Conservation (phyloP, 1,139 yeast genomes). For the Wickerhamomyces sp. region DNA sequence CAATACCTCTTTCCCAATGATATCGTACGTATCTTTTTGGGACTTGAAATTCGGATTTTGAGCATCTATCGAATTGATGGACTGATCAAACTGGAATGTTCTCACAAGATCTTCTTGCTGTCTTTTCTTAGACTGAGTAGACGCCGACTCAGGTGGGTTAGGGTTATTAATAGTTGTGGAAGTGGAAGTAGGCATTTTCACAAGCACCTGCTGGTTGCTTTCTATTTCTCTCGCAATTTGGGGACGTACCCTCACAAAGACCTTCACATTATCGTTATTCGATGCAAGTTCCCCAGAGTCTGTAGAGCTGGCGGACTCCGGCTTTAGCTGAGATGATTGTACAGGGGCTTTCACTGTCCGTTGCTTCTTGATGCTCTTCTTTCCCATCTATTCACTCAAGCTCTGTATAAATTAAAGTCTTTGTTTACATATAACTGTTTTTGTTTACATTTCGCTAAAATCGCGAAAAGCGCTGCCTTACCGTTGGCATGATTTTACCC, state of each 20-base stretch:
- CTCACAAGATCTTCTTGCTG: constrained; percentile 20
- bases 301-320: too few relatives aligned
- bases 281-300: not conserved
- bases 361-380: too few relatives aligned
- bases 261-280: constrained; percentile 31
- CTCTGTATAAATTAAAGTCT: not conserved
- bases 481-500: too few relatives aligned
- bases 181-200: constrained; percentile 33
- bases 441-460: too few relatives aligned
- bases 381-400: too few relatives aligned
- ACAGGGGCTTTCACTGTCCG: too few relatives aligned
- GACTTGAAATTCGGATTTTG: constrained; percentile 35
- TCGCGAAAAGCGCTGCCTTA: too few relatives aligned
- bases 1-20: constrained; percentile 55
- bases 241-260: constrained; percentile 45
- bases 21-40: constrained; percentile 47
- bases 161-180: constrained; percentile 21
- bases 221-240: constrained; percentile 33
- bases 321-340: too few relatives aligned
- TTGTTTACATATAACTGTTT: not conserved
- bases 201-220: constrained; percentile 20
- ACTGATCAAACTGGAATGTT: constrained; percentile 50
- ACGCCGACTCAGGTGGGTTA: constrained; percentile 5
- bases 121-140: constrained; percentile 11
- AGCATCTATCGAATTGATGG: constrained; percentile 52